Base-by-base conservation (phyloP, 305 asterid species). In the Fraxinus latifolia region DNA sequence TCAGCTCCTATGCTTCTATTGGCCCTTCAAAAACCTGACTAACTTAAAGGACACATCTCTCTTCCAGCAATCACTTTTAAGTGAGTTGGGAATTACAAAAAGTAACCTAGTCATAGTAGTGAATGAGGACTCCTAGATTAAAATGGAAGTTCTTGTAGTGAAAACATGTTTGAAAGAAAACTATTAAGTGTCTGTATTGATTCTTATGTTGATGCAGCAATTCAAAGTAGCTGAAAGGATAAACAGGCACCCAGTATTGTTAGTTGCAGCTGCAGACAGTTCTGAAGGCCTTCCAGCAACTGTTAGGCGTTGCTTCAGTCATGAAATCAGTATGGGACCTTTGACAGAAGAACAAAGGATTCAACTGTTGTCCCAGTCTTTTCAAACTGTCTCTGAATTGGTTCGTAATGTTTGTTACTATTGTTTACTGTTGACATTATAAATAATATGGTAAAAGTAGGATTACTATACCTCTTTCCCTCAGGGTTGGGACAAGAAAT, bases 281-380 rank as follows among this genome's bases (percentile, higher is more conserved):
- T 83, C 93, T 76, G 99, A 94, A 90, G 99, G 98, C 77, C 92
- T 94, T 76, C 96, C 98, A 85, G 93, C 96, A 82, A 83, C 89
- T 58, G 91, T 96, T 78, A 89, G 99, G 80, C 97, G 99, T 19
- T 94, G 98, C 84, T 95, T 94, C 86, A 95, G 95, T 84, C 99
- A 95, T 90, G 99, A 95, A 92, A 85, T 95, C 71, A 91, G 88
- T 78, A 88, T 95, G 89, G 95, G 88, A 77, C 88, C 94, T 42
- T 89, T 96, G 87, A 90, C 83, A 19, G 97, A 94, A 89, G 97
- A 94, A 76, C 98, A 96, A 86, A 90, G 98, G 86, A 88, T 75
- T 75, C 91, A 91, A 74, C 87, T 94, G 94, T 86, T 96, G 84
- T 90, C 91, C 72, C 89, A 91, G 87, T 87, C 90, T 68, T 89